Evolutionary conservation across 176 grass and related monocot genomes (phyloP), one percentile per base, ranked within the genome.

Genomic region (Eragrostis nindensis): DNA sequence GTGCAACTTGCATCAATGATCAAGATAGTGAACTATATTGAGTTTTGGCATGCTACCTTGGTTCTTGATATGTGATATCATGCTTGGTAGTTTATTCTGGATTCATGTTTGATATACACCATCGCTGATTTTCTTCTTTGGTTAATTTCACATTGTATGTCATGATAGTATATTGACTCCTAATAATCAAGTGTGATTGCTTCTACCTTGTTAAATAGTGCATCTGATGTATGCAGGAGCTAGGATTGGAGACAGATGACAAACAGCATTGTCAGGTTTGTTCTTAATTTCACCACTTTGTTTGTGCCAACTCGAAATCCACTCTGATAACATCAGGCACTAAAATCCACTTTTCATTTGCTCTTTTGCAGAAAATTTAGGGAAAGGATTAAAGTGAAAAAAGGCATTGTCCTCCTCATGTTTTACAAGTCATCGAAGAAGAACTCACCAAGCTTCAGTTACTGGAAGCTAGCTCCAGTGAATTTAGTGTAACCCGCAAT

Each of bases 391-490:
- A 93, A 98, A 80, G 81, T 82, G 82, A 95, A 98, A 78, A 98
- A 89, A 43, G 88, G 91, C 14, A 91, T 53, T 98, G 96, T 77
- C 92, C 96, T 70, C 81, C 88, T 62, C 88, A 98, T 93, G 90
- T 98, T 74, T 86, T 98, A 84, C 96, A 95, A 98, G 92, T 91
- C 71, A 98, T 98, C 56, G 96, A 95, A 87, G 96, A 98, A 83
- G 96, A 98, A 76, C 92, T 98, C 57, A 90, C 88, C 32, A 98
- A 98, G 82, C 86, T 98, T 74, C 92, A 95, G 63, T 64, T 93
- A 41, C 82, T 98, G 7, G 96, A 98, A 89, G 88, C 96, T 25
- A 93, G 88, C 77, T 98, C 96, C 82, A 98, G 92, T 41, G 96
- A 98, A 86, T 98, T 98, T 44, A 90, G 86, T 55, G 96, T 98